phyloP scores from a whole-genome alignment of 169 alveolate genomes.

The Hepatocystis sp. region DNA sequence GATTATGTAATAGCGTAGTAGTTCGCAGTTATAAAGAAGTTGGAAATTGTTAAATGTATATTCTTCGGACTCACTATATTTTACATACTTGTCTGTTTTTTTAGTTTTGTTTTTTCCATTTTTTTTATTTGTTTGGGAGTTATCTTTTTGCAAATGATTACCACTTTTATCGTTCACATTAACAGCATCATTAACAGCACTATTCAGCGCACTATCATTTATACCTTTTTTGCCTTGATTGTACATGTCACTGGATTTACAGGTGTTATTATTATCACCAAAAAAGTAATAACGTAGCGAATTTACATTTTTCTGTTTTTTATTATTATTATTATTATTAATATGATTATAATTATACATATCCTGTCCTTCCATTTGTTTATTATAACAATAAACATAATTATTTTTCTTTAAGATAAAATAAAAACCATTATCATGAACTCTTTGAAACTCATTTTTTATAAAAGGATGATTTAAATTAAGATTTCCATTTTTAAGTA shows the following conservation, averaged over 20 bases:
- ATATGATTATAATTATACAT: no score
- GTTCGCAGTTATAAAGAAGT: conserved; percentile 64
- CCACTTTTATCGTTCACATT: not conserved
- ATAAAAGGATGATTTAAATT: conserved; percentile 51
- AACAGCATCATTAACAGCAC: no score
- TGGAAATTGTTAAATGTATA: conserved; percentile 9
- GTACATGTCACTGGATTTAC: not conserved
- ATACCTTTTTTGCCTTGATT: no score
- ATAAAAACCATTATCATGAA: conserved; percentile 27
- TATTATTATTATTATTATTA: no score
- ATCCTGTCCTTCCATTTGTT: conserved; percentile 2
- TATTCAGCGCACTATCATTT: no score
- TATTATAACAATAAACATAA: conserved; percentile 34
- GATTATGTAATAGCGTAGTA: conserved; percentile 61
- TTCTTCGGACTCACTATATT: not conserved
- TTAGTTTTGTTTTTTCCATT: not conserved
- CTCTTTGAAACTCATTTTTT: conserved; percentile 23
- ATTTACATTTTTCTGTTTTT: not conserved
- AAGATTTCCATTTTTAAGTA: conserved; percentile 55
- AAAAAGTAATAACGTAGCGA: conserved; percentile 33
- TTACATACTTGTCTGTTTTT: not conserved
- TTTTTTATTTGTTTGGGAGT: not conserved
- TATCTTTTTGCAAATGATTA: not conserved
- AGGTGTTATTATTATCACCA: not conserved
- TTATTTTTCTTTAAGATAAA: conserved; percentile 8